Conservation (phyloP, 441 rosid genomes). For the Pelargonium fulgidum region DNA sequence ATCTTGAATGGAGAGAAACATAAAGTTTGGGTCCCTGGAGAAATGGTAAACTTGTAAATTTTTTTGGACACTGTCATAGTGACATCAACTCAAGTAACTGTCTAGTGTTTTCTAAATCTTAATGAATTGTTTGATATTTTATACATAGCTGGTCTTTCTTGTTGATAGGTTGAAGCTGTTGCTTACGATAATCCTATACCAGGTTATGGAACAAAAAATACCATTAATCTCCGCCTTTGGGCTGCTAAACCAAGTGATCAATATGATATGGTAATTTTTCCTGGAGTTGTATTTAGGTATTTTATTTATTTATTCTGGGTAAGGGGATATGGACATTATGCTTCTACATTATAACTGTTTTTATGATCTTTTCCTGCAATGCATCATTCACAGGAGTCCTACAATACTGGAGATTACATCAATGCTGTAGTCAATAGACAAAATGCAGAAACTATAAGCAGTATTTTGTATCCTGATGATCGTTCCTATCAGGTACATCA, state of each 20-base stretch:
- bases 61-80: background rate
- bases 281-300: background rate
- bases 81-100: background rate
- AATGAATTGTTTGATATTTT: background rate
- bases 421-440: constrained; percentile 47
- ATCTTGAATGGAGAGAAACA: constrained; percentile 28
- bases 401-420: constrained; percentile 46
- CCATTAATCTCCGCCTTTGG: constrained; percentile 56
- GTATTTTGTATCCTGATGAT: constrained; percentile 49
- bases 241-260: constrained; percentile 53
- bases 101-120: background rate
- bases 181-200: constrained; percentile 57
- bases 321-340: background rate
- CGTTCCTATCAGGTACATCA: constrained; percentile 44
- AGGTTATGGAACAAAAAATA: constrained; percentile 50
- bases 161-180: constrained; percentile 51
- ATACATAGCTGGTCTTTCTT: constrained; percentile 15
- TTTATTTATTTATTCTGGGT: background rate
- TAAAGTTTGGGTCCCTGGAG: constrained; percentile 48
- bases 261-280: constrained; percentile 37
- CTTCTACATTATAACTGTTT: constrained; percentile 2
- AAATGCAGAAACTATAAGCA: constrained; percentile 46
- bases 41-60: constrained; percentile 28
- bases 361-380: constrained; percentile 1
- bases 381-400: constrained; percentile 31